These are phyloP conservation scores for Talaromyces sp. DNA, from an alignment of 2,329 filamentous ascomycete genomes.

Conservation along the genomic window DNA sequence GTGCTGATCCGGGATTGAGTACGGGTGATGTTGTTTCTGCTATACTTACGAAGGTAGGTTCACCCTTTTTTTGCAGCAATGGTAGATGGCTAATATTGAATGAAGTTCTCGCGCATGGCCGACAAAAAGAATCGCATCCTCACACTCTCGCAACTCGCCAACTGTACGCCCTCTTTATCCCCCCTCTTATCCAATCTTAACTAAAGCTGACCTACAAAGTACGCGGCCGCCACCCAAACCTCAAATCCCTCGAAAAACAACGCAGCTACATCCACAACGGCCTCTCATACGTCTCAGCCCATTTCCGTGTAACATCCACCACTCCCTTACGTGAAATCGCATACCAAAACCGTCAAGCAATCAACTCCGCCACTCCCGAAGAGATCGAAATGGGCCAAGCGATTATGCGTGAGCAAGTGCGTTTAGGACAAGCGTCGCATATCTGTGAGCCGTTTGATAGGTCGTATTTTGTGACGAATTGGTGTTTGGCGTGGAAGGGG, in stretches of 20 bases:
- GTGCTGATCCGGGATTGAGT: neutral
- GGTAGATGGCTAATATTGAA: neutral
- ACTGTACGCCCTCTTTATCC: neutral
- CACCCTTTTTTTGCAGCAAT: neutral
- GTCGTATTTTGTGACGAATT: conserved; percentile 5
- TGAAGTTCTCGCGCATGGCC: neutral
- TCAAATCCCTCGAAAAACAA: neutral
- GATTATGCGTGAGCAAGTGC: neutral
- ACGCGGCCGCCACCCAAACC: neutral
- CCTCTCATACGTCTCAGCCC: neutral
- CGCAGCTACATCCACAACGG: conserved; percentile 7
- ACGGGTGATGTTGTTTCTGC: neutral
- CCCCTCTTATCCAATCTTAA: neutral
- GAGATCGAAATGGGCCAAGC: neutral
- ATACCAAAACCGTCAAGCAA: neutral
- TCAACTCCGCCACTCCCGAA: neutral
- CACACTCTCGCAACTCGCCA: neutral
- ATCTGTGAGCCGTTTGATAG: conserved; percentile 7
- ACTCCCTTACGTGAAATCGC: neutral
- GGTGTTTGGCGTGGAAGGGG: conserved; percentile 8
- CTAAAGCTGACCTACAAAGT: neutral
- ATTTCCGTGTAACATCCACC: neutral
- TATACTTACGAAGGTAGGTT: neutral
- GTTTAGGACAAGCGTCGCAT: neutral
- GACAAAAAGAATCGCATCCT: neutral